phyloP scores from a whole-genome alignment of 225 moss, liverwort and hornwort species.

The Sphagnum contortum region DNA sequence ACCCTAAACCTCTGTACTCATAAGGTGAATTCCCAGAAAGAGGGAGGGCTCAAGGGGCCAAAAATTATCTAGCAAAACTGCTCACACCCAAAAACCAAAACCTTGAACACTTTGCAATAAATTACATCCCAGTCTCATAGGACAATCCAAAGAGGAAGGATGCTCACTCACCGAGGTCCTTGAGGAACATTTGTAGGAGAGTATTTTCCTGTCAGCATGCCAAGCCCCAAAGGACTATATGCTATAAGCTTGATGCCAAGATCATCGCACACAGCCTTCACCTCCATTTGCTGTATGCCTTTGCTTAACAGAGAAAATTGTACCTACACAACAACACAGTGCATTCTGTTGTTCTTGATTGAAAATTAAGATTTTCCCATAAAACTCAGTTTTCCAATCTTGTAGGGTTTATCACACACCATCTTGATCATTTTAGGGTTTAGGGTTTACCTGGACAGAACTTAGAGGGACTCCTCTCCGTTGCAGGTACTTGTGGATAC shows the following conservation, averaged over 20 bases:
- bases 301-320: conserved; percentile 97
- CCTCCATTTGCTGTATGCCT: conserved; percentile 75
- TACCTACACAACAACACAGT: conserved; percentile 47
- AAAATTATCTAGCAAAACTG: too few relatives aligned
- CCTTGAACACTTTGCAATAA: too few relatives aligned
- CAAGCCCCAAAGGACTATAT: conserved; percentile 92
- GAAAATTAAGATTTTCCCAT: too few relatives aligned
- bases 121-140: too few relatives aligned
- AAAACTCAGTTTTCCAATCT: too few relatives aligned
- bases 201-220: conserved; percentile 97
- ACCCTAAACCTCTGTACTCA: conserved; percentile 13
- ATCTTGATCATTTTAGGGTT: too few relatives aligned
- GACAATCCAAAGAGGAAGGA: too few relatives aligned
- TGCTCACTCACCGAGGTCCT: conserved; percentile 62
- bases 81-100: too few relatives aligned
- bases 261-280: conserved; percentile 77
- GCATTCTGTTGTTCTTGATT: too few relatives aligned
- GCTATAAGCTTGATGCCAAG: conserved; percentile 78
- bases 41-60: too few relatives aligned
- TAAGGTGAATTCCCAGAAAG: too few relatives aligned
- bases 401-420: too few relatives aligned
- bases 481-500: conserved; percentile 75
- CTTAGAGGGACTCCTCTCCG: conserved; percentile 79
- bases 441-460: conserved; percentile 63
- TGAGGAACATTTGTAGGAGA: conserved; percentile 58